A percentile compares a stretch with the other conserved stretches of the same genome.
phyloP scores from a whole-genome alignment of 2,329 filamentous ascomycete genomes.

The Aspergillus novofumigatus region DNA sequence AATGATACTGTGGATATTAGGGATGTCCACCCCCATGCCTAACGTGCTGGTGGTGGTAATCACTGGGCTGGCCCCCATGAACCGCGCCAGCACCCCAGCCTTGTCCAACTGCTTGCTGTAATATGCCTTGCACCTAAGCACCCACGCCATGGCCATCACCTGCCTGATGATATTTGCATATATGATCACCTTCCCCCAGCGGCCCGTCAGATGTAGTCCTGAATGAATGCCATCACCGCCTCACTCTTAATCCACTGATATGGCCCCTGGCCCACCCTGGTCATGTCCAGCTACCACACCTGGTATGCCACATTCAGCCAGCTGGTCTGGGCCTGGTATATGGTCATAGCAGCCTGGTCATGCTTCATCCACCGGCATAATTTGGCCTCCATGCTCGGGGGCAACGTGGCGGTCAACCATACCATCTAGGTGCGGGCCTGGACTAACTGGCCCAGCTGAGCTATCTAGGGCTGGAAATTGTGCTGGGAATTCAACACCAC shows the following conservation, averaged over 20 bases:
- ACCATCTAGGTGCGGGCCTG: constrained; percentile 4
- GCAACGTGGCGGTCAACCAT: constrained; percentile 10
- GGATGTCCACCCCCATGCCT: no score
- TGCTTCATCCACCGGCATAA: neutral
- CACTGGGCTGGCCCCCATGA: no score
- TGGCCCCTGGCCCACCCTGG: neutral
- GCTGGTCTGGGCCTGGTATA: neutral
- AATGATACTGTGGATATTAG: no score
- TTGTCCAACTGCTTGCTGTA: no score
- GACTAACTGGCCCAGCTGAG: neutral
- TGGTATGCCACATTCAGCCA: constrained; percentile 1
- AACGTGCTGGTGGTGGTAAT: no score
- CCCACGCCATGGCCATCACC: no score
- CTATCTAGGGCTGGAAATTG: constrained; percentile 1
- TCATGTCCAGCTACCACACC: neutral
- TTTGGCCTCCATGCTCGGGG: neutral
- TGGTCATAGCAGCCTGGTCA: neutral
- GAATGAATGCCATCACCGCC: neutral
- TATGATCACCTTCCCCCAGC: neutral
- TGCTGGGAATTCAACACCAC: no score
- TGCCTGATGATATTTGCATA: no score
- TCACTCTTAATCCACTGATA: neutral
- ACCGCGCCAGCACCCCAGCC: no score
- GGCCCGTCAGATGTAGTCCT: neutral
- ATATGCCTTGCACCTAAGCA: no score